Evolutionary conservation across 2,329 filamentous ascomycete genomes (phyloP).

Genomic region (Epichloe scottii): DNA sequence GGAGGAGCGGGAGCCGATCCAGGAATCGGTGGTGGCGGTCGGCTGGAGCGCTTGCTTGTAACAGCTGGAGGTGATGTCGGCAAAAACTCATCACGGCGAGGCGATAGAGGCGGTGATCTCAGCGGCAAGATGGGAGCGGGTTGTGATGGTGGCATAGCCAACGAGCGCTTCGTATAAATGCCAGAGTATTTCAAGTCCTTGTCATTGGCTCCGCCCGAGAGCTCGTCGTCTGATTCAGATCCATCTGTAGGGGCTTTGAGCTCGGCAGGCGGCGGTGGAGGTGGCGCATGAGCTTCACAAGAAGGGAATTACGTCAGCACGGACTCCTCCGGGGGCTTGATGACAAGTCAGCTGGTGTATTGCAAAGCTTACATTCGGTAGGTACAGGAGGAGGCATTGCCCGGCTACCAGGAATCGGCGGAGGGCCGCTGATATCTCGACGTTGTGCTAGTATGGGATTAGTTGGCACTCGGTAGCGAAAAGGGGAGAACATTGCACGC

Average conservation of each 20-base stretch:
- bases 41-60: constrained; percentile 41
- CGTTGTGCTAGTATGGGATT: constrained; percentile 19
- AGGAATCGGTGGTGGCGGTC: constrained; percentile 49
- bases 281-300: constrained; percentile 48
- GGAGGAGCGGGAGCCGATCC: constrained; percentile 33
- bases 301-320: neutral
- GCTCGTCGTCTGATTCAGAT: constrained; percentile 81
- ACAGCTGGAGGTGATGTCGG: constrained; percentile 29
- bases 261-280: constrained; percentile 37
- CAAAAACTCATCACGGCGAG: constrained; percentile 26
- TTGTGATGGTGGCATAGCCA: constrained; percentile 32
- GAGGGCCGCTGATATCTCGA: constrained; percentile 24
- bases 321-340: neutral
- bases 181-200: constrained; percentile 26
- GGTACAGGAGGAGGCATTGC: constrained; percentile 47
- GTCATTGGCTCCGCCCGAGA: constrained; percentile 43
- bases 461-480: constrained; percentile 10
- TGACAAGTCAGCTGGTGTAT: neutral
- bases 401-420: constrained; percentile 37
- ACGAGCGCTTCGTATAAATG: constrained; percentile 17
- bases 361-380: constrained; percentile 40
- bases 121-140: constrained; percentile 14
- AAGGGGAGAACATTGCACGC: constrained; percentile 1
- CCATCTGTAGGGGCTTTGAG: constrained; percentile 59
- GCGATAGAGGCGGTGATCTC: constrained; percentile 23